These are phyloP conservation scores for Metschnikowia corniflorae DNA, from an alignment of 805 yeast species.

Conservation along the genomic window DNA sequence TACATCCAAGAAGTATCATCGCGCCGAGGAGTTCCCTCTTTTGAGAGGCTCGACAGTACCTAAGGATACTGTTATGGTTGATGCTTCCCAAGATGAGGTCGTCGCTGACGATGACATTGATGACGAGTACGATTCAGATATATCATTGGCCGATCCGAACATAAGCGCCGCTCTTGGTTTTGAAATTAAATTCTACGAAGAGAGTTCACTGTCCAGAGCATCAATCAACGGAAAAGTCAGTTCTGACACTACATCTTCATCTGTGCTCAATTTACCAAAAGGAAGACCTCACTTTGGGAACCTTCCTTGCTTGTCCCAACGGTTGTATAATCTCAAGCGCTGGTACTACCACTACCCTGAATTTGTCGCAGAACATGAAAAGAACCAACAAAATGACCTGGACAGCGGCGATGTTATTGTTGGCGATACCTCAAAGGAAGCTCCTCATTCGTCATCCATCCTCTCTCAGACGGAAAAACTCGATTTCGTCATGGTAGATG, in stretches of 20 bases:
- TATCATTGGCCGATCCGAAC: slow-evolving; percentile 52
- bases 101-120: not conserved
- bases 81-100: slow-evolving; percentile 6
- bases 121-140: slow-evolving; percentile 44
- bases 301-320: slow-evolving; percentile 32
- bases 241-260: not conserved
- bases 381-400: not conserved
- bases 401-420: not conserved
- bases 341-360: slow-evolving; percentile 32
- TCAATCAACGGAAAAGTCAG: not conserved
- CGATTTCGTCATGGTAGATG: slow-evolving; percentile 8
- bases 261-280: not conserved
- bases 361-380: slow-evolving; percentile 5
- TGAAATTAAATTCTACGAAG: slow-evolving; percentile 39
- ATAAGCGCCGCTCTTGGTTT: slow-evolving; percentile 49
- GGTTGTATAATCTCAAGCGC: slow-evolving; percentile 27
- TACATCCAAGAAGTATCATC: slow-evolving; percentile 16
- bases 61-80: slow-evolving; percentile 19
- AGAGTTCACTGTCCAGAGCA: not conserved
- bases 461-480: slow-evolving; percentile 8
- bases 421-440: not conserved
- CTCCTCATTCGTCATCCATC: not conserved
- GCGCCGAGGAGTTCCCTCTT: slow-evolving; percentile 34
- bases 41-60: slow-evolving; percentile 12
- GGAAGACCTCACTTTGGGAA: slow-evolving; percentile 39